Base-by-base conservation (phyloP, 208 protist genomes). In the Trypanosoma lewisi region DNA sequence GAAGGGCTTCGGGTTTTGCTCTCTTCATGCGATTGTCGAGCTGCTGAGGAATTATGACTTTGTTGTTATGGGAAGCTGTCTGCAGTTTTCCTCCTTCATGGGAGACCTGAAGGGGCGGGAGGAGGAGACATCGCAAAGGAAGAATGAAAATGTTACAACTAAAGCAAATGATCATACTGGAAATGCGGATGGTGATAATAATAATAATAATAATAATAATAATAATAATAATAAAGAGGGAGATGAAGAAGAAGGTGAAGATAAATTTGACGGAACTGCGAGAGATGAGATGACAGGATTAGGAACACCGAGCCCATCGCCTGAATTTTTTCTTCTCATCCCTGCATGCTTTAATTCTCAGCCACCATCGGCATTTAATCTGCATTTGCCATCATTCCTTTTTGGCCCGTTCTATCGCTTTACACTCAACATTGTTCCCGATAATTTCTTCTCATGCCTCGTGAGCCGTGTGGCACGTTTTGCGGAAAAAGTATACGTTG, bases 331-430 rank as follows among this genome's bases (percentile, higher is more conserved):
- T 56, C 54, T 91, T 25, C 47, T 92, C 0, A 63, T 92, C 28
- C 88, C 88, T 7, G 69, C 72, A 21, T 80, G 65, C 47, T 92
- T 90, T 55, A 60, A 36, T 16, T 57, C 37, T 16, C 57, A 74
- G 7, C 69, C 81, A 4, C 82, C 85, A n/a, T 67, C 83, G 1
- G 70, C 75, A 0, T 79, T 95, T 16, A 77, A 75, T 47, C 36
- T 73, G 58, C 67, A 87, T 44, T 50, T 89, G 44, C 63, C 83
- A 30, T 75, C 72, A 25, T 80, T 89, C 31, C 76, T 95, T 9
- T 80, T 77, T 12, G 88, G 88, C 0, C 88, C 88, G 0, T 92
- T 92, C 48, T 92, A 91, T 70, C 78, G 87, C 28, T 91, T 95
- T 50, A 88, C 61, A 21, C 77, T 95, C 33, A 78, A 75, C 62